Base-by-base conservation (phyloP, 768 basidiomycete genomes). In the Trametes meyenii region DNA sequence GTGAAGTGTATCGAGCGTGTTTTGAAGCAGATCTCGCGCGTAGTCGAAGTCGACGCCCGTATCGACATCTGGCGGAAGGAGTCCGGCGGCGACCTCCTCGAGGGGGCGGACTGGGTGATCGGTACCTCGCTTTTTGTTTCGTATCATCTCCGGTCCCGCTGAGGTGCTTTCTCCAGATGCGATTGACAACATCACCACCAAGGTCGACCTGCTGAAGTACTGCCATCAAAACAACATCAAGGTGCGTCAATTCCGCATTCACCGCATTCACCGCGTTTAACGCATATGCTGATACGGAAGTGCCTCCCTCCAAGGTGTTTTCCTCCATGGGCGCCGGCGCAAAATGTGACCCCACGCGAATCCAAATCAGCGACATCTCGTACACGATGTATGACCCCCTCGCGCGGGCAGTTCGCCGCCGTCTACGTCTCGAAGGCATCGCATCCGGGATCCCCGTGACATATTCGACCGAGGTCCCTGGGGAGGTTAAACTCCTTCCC, bases 241-340 rank as follows among this genome's bases (percentile, higher is more conserved):
- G 78, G 93, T 90, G 49, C 2, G 73, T 62, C 24, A 13, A 19
- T 33, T n/a, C 5, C 2, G 10, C 43, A 14, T 40, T 40, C 39
- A n/a, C 39, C 39, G 17, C 39, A 40, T n/a, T n/a, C 24, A 51
- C 36, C 16, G 17, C 36, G 49, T 5, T 36, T 19, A 26, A 7
- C 14, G 23, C 56, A 6, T 16, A 3, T 24, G 1, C 24, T 23
- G 49, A 38, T 39, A 14, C 44, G 11, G 12, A 5, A 24, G 33
- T 29, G 45, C 14, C 36, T 12, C 42, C 29, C 14, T 43, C 7
- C 13, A 64, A 91, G 89, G 89, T 96, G 17, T 97, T 98, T 75
- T 94, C 96, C 0, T 94, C 94, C 24, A 97, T 99, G 94, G 97
- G 97, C 29, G 92, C 96, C 3, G 88, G 95, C 13, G 90, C 95